These are phyloP conservation scores for Colletotrichum echinochloae DNA, from an alignment of 2,329 filamentous ascomycete genomes.

Conservation along the genomic window DNA sequence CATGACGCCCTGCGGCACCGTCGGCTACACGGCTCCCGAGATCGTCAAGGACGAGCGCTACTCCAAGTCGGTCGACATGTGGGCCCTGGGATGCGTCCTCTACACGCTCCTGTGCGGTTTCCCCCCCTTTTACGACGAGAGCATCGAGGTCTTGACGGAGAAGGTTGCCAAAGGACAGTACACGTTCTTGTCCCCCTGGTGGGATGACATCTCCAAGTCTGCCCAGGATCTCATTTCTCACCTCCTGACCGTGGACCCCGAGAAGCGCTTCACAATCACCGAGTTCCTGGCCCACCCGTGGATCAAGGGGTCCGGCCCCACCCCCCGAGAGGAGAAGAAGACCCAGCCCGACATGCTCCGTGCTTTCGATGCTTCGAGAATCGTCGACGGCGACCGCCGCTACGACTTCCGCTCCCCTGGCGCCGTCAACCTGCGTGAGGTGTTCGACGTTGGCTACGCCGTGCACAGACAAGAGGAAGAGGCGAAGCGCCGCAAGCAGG, in stretches of 20 bases:
- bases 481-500: slow-evolving; percentile 88
- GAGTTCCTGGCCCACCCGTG: slow-evolving; percentile 96
- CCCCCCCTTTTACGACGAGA: slow-evolving; percentile 98
- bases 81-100: slow-evolving; percentile 95
- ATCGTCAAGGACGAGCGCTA: slow-evolving; percentile 99
- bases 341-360: slow-evolving; percentile 59
- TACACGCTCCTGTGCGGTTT: slow-evolving; percentile 98
- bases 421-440: slow-evolving; percentile 93
- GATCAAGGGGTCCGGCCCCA: slow-evolving; percentile 77
- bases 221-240: slow-evolving; percentile 96
- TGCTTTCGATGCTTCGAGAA: slow-evolving; percentile 67
- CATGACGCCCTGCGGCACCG: slow-evolving; percentile 99
- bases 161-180: slow-evolving; percentile 98
- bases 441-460: slow-evolving; percentile 98
- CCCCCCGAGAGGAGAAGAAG: slow-evolving; percentile 70
- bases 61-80: slow-evolving; percentile 99
- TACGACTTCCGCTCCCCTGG: slow-evolving; percentile 96
- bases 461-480: slow-evolving; percentile 98
- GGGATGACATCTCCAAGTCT: slow-evolving; percentile 97
- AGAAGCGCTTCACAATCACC: slow-evolving; percentile 92
- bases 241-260: slow-evolving; percentile 91
- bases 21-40: slow-evolving; percentile 97
- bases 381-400: slow-evolving; percentile 72
- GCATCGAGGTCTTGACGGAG: slow-evolving; percentile 94
- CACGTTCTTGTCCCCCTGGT: slow-evolving; percentile 98